Base-by-base conservation (phyloP, 129 eudicot genomes). In the Artemisia tridentata region DNA sequence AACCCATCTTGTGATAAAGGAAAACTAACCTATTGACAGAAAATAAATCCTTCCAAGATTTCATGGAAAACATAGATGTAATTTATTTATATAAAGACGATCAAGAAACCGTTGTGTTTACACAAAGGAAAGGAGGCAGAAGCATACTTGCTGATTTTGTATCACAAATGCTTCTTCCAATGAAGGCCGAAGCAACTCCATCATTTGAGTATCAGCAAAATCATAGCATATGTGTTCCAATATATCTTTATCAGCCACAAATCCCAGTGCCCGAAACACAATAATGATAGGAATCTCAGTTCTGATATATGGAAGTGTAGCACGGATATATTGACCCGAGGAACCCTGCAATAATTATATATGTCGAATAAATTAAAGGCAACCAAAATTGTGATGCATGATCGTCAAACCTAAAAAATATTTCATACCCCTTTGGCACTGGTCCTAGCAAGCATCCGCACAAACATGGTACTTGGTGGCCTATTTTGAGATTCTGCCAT, bases 161-260 rank as follows among this genome's bases (percentile, higher is more conserved):
- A 93, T 93, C 0, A 90, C 97, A 79, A 93, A 93, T 10, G 98
- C 98, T 83, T 93, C 98, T 81, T 93, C 98, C 68, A 93, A 77
- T 51, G 97, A 90, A 57, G 98, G 98, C 54, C 93, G 82, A n/a
- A 93, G 75, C 82, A 93, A 72, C 77, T 93, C 98, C 98, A 93
- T 93, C 98, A 93, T 93, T 76, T 89, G 96, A n/a, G 97, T 89
- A 80, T 93, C 98, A 43, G 85, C 69, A 59, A 93, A 93, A 82
- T 87, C 95, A 75, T 89, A 93, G 64, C 98, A 93, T 7, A 93
- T 93, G 76, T 90, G 97, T 75, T 89, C 96, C 14, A 93, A 72
- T 55, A 93, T 89, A 75, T 89, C 98, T 75, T 93, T 93, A 81
- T 93, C 98, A 34, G 97, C 98, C 71, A 93, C 97, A 52, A 93